These are phyloP conservation scores for Blepharisma japonicum DNA, from an alignment of 73 alveolate genomes.

Conservation along the genomic window DNA sequence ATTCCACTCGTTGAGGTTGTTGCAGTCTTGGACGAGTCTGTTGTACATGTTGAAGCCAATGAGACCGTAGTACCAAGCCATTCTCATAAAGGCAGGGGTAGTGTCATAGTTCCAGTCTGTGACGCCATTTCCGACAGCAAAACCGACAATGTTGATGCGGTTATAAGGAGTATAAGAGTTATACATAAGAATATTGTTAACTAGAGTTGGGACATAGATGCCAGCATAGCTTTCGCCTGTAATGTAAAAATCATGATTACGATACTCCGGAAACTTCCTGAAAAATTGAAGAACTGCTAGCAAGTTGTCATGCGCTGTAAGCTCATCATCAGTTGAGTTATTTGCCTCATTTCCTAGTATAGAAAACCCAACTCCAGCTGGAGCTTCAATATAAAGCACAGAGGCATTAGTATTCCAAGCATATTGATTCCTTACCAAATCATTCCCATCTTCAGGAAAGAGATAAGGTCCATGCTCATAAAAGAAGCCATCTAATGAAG, in stretches of 20 bases:
- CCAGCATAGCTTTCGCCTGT: conserved; percentile 98
- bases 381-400: conserved; percentile 90
- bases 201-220: conserved; percentile 85
- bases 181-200: conserved; percentile 48
- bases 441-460: conserved; percentile 71
- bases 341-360: conserved; percentile 43
- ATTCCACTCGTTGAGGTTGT: conserved; percentile 24
- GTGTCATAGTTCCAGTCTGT: conserved; percentile 33
- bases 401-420: conserved; percentile 96
- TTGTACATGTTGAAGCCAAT: conserved; percentile 31
- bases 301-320: conserved; percentile 71
- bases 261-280: conserved; percentile 65
- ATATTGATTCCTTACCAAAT: conserved; percentile 67
- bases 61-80: conserved; percentile 51
- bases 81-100: conserved; percentile 41
- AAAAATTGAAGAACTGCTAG: conserved; percentile 64
- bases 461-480: conserved; percentile 96
- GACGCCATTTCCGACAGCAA: conserved; percentile 15
- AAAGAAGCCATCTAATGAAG: conserved; percentile 87
- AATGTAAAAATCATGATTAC: conserved; percentile 75
- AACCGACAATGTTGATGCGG: not conserved
- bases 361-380: conserved; percentile 98
- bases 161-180: not conserved
- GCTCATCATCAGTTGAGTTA: conserved; percentile 43
- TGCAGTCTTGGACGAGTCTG: conserved; percentile 33